Conservation (phyloP, 139 green algal species). For the Mesostigma viride region DNA sequence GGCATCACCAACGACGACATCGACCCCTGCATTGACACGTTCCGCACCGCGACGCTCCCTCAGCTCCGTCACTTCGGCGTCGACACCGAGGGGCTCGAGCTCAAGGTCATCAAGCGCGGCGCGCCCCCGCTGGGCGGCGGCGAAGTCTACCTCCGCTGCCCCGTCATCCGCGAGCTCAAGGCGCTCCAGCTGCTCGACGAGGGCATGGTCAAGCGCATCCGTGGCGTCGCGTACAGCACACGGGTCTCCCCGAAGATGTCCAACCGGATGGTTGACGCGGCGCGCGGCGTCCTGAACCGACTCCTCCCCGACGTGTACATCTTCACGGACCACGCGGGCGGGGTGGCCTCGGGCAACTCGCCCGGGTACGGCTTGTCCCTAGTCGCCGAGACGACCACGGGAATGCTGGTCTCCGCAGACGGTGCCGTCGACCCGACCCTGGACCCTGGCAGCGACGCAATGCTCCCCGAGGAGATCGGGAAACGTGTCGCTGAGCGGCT, state of each 20-base stretch:
- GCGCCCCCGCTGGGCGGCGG: slow-evolving; percentile 69
- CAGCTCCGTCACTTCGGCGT: slow-evolving; percentile 59
- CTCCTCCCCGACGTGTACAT: slow-evolving; percentile 95
- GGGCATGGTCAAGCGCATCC: slow-evolving; percentile 88
- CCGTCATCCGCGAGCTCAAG: slow-evolving; percentile 14
- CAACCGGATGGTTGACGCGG: slow-evolving; percentile 69
- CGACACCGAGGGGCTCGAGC: slow-evolving; percentile 42
- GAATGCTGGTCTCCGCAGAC: slow-evolving; percentile 68
- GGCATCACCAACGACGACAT: slow-evolving; percentile 81
- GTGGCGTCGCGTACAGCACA: slow-evolving; percentile 82
- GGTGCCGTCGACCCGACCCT: neutral
- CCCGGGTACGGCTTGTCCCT: slow-evolving; percentile 89
- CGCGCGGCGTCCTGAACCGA: slow-evolving; percentile 73
- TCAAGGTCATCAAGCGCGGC: slow-evolving; percentile 60
- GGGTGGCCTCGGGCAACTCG: slow-evolving; percentile 41
- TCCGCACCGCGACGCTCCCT: slow-evolving; percentile 80
- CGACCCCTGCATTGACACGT: slow-evolving; percentile 74
- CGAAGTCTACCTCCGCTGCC: slow-evolving; percentile 35
- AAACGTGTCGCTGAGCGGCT: slow-evolving; percentile 54
- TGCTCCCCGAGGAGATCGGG: slow-evolving; percentile 81
- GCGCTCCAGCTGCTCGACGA: slow-evolving; percentile 58
- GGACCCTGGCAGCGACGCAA: neutral
- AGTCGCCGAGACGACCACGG: slow-evolving; percentile 89
- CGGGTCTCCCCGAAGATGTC: slow-evolving; percentile 54
- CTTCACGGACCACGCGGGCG: slow-evolving; percentile 89